A percentile compares a stretch with the other conserved stretches of the same genome.
These are phyloP conservation scores for Paecilomyces dactylethromorphus DNA, from an alignment of 2,329 filamentous ascomycete species.

Conservation along the genomic window DNA sequence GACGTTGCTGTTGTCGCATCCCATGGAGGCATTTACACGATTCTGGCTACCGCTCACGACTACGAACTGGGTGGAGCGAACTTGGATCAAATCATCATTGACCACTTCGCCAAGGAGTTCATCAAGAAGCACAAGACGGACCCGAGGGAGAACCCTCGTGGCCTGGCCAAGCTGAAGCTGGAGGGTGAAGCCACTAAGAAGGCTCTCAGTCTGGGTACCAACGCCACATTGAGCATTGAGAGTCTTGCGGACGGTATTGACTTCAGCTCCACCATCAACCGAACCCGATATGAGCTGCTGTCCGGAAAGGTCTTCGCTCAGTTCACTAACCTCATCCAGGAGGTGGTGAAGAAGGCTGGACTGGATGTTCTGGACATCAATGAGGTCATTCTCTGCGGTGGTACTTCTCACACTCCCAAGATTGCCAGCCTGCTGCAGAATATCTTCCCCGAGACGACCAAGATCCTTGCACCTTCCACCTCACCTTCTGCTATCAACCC, in stretches of 20 bases:
- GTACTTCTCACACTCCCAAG: slow-evolving; percentile 87
- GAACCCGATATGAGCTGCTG: slow-evolving; percentile 85
- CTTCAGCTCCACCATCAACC: slow-evolving; percentile 87
- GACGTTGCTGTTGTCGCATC: slow-evolving; percentile 88
- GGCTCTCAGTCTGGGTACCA: slow-evolving; percentile 78
- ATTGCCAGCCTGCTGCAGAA: slow-evolving; percentile 72
- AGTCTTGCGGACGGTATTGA: slow-evolving; percentile 82
- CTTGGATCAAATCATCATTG: slow-evolving; percentile 84
- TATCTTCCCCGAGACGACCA: slow-evolving; percentile 75
- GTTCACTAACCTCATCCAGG: slow-evolving; percentile 78
- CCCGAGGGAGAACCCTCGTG: slow-evolving; percentile 71
- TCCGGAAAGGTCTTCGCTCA: slow-evolving; percentile 79
- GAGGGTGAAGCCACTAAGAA: slow-evolving; percentile 91
- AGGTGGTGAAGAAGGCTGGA: slow-evolving; percentile 83
- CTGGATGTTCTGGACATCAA: slow-evolving; percentile 89
- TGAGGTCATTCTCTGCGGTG: slow-evolving; percentile 89
- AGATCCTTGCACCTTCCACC: slow-evolving; percentile 77
- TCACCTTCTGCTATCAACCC: slow-evolving; percentile 77
- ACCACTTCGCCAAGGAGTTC: slow-evolving; percentile 98
- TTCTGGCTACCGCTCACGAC: slow-evolving; percentile 89
- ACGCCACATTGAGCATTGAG: slow-evolving; percentile 89
- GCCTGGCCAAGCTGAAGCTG: slow-evolving; percentile 83
- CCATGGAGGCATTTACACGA: slow-evolving; percentile 91
- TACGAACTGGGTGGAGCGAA: slow-evolving; percentile 84
- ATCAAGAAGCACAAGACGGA: slow-evolving; percentile 92